phyloP scores from a whole-genome alignment of 1,139 yeast genomes.

The Yamadazyma trypodendri region DNA sequence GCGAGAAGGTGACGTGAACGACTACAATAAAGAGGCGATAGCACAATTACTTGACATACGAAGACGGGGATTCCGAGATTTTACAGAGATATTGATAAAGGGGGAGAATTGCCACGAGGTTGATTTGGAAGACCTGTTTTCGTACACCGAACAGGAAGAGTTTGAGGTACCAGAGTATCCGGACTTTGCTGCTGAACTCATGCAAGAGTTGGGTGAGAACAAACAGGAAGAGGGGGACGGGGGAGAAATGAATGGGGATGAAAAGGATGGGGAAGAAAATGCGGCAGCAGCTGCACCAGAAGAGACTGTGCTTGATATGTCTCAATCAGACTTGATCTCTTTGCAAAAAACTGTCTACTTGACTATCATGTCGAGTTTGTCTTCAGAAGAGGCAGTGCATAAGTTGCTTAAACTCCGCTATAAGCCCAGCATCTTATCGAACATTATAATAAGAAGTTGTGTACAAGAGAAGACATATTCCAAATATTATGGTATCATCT shows the following conservation, averaged over 20 bases:
- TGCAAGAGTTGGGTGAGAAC: conserved; percentile 19
- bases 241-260: conserved; percentile 12
- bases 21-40: conserved; percentile 47
- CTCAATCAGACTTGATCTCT: conserved; percentile 61
- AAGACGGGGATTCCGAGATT: conserved; percentile 45
- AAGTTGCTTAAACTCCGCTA: conserved; percentile 59
- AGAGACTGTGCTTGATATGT: conserved; percentile 51
- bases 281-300: not conserved
- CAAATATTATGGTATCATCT: conserved; percentile 78
- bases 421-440: conserved; percentile 48
- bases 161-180: conserved; percentile 44
- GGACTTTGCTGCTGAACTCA: conserved; percentile 15
- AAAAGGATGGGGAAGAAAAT: conserved; percentile 3
- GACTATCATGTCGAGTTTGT: conserved; percentile 88
- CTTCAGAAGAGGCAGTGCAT: conserved; percentile 92
- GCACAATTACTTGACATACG: conserved; percentile 54
- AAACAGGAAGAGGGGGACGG: conserved; percentile 20
- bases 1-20: conserved; percentile 52
- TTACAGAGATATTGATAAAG: conserved; percentile 54
- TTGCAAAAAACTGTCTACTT: conserved; percentile 76
- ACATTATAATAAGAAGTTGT: conserved; percentile 80
- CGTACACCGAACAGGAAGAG: conserved; percentile 45
- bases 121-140: conserved; percentile 46
- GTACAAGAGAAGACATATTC: conserved; percentile 87
- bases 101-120: conserved; percentile 61